phyloP scores from a whole-genome alignment of 176 grass and related monocot species.

The Aegilops bicornis region DNA sequence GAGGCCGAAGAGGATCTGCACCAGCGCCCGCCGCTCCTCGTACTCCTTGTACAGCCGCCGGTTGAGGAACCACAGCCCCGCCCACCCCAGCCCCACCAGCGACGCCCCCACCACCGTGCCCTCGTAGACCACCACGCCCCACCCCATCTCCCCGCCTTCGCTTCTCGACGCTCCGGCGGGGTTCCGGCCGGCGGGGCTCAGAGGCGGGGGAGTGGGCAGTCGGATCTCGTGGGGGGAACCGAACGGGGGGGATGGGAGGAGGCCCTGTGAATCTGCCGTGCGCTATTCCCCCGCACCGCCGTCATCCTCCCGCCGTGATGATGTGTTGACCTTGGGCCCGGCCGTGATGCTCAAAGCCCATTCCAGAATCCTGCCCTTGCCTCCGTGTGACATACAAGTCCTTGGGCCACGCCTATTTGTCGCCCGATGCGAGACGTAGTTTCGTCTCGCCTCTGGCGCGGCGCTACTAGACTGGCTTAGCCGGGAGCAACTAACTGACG shows the following conservation, averaged over 20 bases:
- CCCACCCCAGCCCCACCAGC: conserved; percentile 82
- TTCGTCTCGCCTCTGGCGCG: no score
- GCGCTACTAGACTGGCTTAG: no score
- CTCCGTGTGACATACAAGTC: no score
- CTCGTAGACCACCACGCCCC: conserved; percentile 73
- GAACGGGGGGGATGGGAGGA: background rate
- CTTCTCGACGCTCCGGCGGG: conserved; percentile 13
- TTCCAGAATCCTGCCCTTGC: no score
- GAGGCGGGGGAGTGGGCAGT: background rate
- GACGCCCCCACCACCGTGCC: conserved; percentile 64
- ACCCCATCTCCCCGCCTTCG: conserved; percentile 37
- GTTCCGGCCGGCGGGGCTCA: background rate
- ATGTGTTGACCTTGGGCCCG: background rate
- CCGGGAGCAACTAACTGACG: no score
- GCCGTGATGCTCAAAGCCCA: background rate
- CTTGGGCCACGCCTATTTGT: no score
- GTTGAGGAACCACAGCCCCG: conserved; percentile 98
- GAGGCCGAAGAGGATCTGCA: conserved; percentile 99
- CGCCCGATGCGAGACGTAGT: no score
- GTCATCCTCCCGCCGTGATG: conserved; percentile 11
- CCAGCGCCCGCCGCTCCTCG: conserved; percentile 92
- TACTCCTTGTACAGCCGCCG: conserved; percentile 98
- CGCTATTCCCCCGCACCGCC: conserved; percentile 28
- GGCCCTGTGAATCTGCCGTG: conserved; percentile 23
- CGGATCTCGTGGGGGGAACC: conserved; percentile 40